A percentile compares a stretch with the other conserved stretches of the same genome.
Conservation (phyloP, 805 yeast genomes). For the Hanseniaspora taiwanica region DNA sequence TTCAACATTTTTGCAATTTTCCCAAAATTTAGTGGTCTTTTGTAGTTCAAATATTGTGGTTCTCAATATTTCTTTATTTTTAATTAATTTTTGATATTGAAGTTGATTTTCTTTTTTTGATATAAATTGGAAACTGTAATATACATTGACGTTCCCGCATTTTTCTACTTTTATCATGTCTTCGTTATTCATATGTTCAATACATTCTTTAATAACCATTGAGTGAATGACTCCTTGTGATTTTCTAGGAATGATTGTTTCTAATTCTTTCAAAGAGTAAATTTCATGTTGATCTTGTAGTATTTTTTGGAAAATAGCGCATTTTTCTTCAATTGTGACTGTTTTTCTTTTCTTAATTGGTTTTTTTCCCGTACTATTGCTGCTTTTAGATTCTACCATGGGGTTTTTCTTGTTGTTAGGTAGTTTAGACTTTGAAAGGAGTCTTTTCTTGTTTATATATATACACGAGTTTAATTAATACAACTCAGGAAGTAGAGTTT, state of each 20-base stretch:
- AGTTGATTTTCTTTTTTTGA: conserved; percentile 8
- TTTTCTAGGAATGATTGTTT: conserved; percentile 31
- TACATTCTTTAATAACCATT: conserved; percentile 40
- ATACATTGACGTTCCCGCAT: conserved; percentile 40
- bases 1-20: conserved; percentile 4
- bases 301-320: conserved; percentile 25
- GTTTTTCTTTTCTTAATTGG: conserved; percentile 22
- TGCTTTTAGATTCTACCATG: neutral
- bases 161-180: conserved; percentile 36
- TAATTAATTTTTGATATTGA: conserved; percentile 7
- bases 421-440: neutral
- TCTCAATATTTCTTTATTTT: conserved; percentile 1
- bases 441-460: neutral
- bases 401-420: neutral
- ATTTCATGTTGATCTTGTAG: conserved; percentile 29
- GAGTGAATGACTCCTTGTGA: conserved; percentile 32
- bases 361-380: neutral
- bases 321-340: conserved; percentile 28
- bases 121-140: conserved; percentile 31
- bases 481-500: too few species aligned
- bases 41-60: neutral
- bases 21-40: conserved; percentile 8
- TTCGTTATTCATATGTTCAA: conserved; percentile 36
- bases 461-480: neutral
- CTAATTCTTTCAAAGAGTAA: conserved; percentile 39